Evolutionary conservation across 257 asterid genomes (phyloP).

Genomic region (Euphrasia confusa): DNA sequence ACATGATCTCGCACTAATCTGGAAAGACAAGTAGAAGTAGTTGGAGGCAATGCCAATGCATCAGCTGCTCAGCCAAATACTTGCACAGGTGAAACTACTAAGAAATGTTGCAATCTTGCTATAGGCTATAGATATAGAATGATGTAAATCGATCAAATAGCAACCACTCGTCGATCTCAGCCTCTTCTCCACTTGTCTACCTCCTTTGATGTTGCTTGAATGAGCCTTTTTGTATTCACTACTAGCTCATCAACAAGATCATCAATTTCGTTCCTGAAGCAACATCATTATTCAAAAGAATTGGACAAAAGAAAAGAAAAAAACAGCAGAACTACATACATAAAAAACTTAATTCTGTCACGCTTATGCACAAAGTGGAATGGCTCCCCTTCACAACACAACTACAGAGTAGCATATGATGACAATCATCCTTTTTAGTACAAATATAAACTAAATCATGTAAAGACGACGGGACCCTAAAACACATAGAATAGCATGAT

Average conservation of each 20-base stretch:
- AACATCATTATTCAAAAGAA: constrained; percentile 9
- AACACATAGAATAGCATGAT: neutral
- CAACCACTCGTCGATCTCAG: constrained; percentile 1
- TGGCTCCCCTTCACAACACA: neutral
- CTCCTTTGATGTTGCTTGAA: constrained; percentile 38
- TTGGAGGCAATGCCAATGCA: too few relatives aligned
- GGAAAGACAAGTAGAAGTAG: neutral
- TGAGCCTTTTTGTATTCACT: constrained; percentile 38
- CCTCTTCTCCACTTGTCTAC: constrained; percentile 47
- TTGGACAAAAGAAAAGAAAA: neutral
- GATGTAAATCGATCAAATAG: constrained; percentile 3
- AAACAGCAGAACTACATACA: neutral
- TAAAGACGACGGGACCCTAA: neutral
- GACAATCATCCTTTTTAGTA: neutral
- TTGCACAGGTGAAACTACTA: neutral
- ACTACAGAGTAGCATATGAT: neutral
- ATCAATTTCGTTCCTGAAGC: constrained; percentile 41
- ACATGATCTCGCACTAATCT: neutral
- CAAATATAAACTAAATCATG: neutral
- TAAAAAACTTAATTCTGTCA: neutral
- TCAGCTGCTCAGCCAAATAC: too few relatives aligned
- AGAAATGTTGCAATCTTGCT: constrained; percentile 2
- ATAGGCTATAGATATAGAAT: neutral
- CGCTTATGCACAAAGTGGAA: too few relatives aligned
- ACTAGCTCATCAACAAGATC: constrained; percentile 45